phyloP scores from a whole-genome alignment of 495 filamentous ascomycete species.

The Aspergillus heteromorphus region DNA sequence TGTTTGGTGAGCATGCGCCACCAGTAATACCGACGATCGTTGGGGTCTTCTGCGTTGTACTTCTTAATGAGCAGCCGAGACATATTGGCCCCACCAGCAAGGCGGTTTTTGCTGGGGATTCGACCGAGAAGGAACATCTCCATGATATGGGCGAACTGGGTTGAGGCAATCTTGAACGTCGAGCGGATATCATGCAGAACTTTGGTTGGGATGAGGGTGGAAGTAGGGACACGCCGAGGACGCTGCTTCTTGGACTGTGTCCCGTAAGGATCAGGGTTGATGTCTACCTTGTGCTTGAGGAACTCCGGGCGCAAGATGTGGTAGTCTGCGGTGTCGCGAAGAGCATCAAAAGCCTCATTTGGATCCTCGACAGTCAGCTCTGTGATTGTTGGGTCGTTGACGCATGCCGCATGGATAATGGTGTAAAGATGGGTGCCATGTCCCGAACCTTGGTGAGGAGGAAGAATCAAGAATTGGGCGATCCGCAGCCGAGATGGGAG shows the following conservation, averaged over 20 bases:
- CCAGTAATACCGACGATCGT: slow-evolving; percentile 64
- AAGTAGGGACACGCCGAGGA: slow-evolving; percentile 50
- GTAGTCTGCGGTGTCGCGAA: slow-evolving; percentile 81
- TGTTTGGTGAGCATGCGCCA: slow-evolving; percentile 83
- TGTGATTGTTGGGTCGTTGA: slow-evolving; percentile 53
- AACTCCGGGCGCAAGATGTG: slow-evolving; percentile 52
- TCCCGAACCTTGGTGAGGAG: slow-evolving; percentile 73
- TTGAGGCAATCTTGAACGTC: slow-evolving; percentile 68
- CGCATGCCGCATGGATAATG: slow-evolving; percentile 62
- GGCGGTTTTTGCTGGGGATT: slow-evolving; percentile 60
- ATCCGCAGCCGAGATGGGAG: slow-evolving; percentile 73
- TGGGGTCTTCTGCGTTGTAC: slow-evolving; percentile 43
- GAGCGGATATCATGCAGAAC: slow-evolving; percentile 56
- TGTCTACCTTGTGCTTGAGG: slow-evolving; percentile 37
- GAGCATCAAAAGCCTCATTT: slow-evolving; percentile 86
- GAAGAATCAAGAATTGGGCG: slow-evolving; percentile 91
- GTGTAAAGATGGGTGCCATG: slow-evolving; percentile 79
- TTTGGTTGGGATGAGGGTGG: slow-evolving; percentile 54
- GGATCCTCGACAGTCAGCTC: slow-evolving; percentile 96
- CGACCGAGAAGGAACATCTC: slow-evolving; percentile 84
- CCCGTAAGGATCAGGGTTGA: slow-evolving; percentile 38
- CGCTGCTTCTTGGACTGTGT: slow-evolving; percentile 32
- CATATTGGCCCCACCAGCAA: slow-evolving; percentile 46
- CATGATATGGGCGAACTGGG: slow-evolving; percentile 81
- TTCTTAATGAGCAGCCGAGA: slow-evolving; percentile 49